Evolutionary conservation across 2,329 filamentous ascomycete species (phyloP), one percentile per base, ranked within the genome.

Genomic region (Cordyceps militaris): DNA sequence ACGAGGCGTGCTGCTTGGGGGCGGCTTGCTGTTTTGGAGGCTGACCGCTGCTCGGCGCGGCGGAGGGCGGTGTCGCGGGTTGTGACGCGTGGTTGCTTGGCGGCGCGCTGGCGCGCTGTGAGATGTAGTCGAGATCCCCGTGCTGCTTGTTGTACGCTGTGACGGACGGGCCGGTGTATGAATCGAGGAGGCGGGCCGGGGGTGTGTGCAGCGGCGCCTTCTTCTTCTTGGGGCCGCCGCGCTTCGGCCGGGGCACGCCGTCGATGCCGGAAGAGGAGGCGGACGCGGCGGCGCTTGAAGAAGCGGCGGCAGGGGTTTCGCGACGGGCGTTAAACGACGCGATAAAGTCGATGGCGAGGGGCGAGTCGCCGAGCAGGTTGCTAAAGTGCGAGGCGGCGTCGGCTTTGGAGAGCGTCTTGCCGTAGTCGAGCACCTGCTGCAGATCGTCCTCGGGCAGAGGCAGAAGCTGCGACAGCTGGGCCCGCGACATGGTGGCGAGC

Each of bases 371-470:
- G 0, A 99, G 81, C 55, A 99, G 77, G 67, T 94, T 91, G 70
- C 86, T 88, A 61, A 99, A 87, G 71, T 97, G 91, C 43, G 91
- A 86, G 52, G 85, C 91, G 14, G 90, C 89, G 62, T 87, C 88
- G 53, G 84, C 74, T 67, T 88, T 91, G 21, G 91, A 85, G 9
- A 97, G 79, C 0, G 85, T 87, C 36, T 83, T 77, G 2, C 89
- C 85, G 70, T 97, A 97, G 49, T 89, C 84, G 63, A 97, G 79
- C 44, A 97, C 82, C 68, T 97, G 90, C 67, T 85, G 83, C 32
- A 97, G 78, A 42, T 93, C 91, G 13, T 89, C 85, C 36, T 96
- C 85, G 36, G 96, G 91, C 11, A 97, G 78, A 8, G 91, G 91
- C 1, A 99, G 80, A 16, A 99, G 79, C 67, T 84, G 84, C 24